Conservation (phyloP, 257 asterid genomes). For the Salvia splendens region DNA sequence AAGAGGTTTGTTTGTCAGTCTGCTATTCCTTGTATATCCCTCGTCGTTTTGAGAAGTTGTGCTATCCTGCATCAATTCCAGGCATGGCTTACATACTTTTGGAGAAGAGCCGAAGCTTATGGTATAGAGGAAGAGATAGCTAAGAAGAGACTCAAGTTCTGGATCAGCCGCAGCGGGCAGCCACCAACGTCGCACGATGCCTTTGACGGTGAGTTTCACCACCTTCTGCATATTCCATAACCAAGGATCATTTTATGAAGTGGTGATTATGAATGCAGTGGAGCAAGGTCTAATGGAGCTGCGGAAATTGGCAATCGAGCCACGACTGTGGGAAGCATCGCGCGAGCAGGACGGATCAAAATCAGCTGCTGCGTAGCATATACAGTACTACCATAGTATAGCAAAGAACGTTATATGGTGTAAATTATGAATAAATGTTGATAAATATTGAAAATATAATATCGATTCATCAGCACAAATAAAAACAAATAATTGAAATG, state of each 20-base stretch:
- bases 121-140: conserved; percentile 85
- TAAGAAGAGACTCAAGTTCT: conserved; percentile 64
- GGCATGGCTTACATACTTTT: conserved; percentile 96
- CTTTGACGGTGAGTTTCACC: conserved; percentile 62
- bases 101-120: conserved; percentile 90
- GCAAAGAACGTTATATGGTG: conserved; percentile 21
- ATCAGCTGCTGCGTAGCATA: conserved; percentile 30
- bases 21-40: conserved; percentile 26
- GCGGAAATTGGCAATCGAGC: conserved; percentile 80
- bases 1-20: conserved; percentile 60
- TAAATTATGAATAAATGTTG: neutral
- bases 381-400: neutral
- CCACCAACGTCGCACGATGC: conserved; percentile 91
- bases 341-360: conserved; percentile 61
- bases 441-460: no score
- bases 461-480: no score
- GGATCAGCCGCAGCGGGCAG: conserved; percentile 86
- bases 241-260: neutral
- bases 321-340: conserved; percentile 90
- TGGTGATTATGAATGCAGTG: conserved; percentile 44
- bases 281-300: conserved; percentile 86
- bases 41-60: neutral
- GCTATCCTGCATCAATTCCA: conserved; percentile 24
- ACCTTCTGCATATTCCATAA: conserved; percentile 1
- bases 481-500: no score